phyloP scores from a whole-genome alignment of 179 eudicot genomes.

The Drosera spatulata region DNA sequence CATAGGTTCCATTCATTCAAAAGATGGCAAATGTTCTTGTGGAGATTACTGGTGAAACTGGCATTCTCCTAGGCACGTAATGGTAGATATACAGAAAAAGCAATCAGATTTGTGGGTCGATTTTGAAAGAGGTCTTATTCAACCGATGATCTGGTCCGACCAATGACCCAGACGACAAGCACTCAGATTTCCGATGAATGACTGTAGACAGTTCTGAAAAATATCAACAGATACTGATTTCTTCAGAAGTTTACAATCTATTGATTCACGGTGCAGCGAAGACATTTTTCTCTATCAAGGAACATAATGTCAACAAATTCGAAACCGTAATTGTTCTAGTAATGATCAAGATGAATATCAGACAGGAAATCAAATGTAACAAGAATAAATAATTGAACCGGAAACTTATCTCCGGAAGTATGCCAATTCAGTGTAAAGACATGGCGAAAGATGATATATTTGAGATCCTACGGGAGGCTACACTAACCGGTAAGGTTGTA shows the following conservation, averaged over 20 bases:
- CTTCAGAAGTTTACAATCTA: no score
- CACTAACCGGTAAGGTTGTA: background rate
- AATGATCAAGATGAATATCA: no score
- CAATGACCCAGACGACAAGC: no score
- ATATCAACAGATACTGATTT: no score
- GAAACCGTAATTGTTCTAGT: no score
- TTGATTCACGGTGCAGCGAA: no score
- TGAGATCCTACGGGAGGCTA: background rate
- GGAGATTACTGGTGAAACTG: conserved; percentile 58
- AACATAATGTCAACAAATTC: no score
- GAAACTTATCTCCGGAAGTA: background rate
- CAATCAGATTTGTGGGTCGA: background rate
- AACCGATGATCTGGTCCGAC: no score
- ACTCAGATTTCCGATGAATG: no score
- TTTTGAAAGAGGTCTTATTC: background rate
- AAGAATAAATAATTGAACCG: background rate
- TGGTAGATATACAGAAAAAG: background rate
- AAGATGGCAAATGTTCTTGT: conserved; percentile 72
- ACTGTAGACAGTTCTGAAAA: no score
- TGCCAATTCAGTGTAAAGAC: background rate
- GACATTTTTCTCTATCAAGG: no score
- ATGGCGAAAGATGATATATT: background rate
- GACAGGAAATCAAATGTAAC: no score
- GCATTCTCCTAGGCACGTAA: background rate
- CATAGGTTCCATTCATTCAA: conserved; percentile 75